Conservation (phyloP, 2,329 filamentous ascomycete species). For the Rasamsonia emersonii region DNA sequence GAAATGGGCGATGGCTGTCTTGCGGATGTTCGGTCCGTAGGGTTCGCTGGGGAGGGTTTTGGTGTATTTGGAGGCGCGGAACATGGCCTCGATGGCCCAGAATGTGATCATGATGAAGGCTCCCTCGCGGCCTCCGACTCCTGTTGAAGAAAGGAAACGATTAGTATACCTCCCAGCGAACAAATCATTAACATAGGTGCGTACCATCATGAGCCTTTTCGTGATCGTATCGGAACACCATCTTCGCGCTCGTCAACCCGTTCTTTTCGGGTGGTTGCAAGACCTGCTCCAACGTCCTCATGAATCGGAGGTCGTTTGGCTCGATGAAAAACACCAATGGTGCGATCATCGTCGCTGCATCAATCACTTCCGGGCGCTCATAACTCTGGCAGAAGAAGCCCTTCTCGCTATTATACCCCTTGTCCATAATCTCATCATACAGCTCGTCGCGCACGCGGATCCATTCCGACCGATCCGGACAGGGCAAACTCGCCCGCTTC, state of each 20-base stretch:
- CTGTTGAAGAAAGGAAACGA: conserved; percentile 30
- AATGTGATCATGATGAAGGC: conserved; percentile 78
- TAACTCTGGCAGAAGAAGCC: conserved; percentile 68
- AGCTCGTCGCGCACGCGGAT: conserved; percentile 56
- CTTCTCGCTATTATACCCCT: conserved; percentile 63
- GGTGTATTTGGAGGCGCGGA: conserved; percentile 42
- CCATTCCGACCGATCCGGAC: conserved; percentile 61
- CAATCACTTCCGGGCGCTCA: conserved; percentile 59
- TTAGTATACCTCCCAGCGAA: too few species aligned
- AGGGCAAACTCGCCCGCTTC: conserved; percentile 62
- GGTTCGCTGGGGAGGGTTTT: conserved; percentile 16
- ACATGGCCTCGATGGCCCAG: conserved; percentile 72
- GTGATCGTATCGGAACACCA: conserved; percentile 69
- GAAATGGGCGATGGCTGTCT: conserved; percentile 56
- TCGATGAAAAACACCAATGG: conserved; percentile 73
- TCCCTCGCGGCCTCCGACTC: conserved; percentile 65
- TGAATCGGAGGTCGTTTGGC: conserved; percentile 67
- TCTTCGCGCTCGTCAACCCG: conserved; percentile 63
- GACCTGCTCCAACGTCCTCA: conserved; percentile 63
- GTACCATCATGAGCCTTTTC: conserved; percentile 59
- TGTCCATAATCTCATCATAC: conserved; percentile 71
- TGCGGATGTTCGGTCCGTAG: conserved; percentile 21
- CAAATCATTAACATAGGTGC: not conserved
- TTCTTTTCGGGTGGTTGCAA: conserved; percentile 65
- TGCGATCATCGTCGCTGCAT: conserved; percentile 67